A percentile compares a stretch with the other conserved stretches of the same genome.
phyloP scores from a whole-genome alignment of 2,329 filamentous ascomycete species.

The Aspergillus sp. region DNA sequence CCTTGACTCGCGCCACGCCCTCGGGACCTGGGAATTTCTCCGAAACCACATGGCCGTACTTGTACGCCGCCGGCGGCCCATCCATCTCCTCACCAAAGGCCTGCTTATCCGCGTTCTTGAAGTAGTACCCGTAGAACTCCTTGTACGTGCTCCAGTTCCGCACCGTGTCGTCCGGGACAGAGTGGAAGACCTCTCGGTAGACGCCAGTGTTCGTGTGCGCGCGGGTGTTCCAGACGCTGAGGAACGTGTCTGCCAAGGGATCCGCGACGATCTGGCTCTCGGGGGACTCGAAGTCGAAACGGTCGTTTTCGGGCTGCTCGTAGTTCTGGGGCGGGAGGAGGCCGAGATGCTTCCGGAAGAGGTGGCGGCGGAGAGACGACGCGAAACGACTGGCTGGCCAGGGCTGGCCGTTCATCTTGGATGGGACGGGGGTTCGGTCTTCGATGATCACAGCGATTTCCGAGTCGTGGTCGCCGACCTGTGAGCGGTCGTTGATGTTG shows the following conservation, averaged over 20 bases:
- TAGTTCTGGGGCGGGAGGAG: slow-evolving; percentile 72
- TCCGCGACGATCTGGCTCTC: slow-evolving; percentile 56
- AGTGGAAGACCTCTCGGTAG: slow-evolving; percentile 62
- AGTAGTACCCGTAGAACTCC: slow-evolving; percentile 63
- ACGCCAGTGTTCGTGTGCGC: slow-evolving; percentile 60
- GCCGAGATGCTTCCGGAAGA: slow-evolving; percentile 90
- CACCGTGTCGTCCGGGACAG: slow-evolving; percentile 60
- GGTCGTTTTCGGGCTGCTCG: slow-evolving; percentile 57
- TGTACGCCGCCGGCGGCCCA: slow-evolving; percentile 56
- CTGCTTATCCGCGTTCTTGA: slow-evolving; percentile 45
- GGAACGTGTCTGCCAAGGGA: slow-evolving; percentile 58
- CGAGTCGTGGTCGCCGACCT: slow-evolving; percentile 84
- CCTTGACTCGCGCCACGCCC: slow-evolving; percentile 72
- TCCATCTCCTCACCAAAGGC: slow-evolving; percentile 47
- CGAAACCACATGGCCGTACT: slow-evolving; percentile 84
- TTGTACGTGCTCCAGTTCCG: slow-evolving; percentile 63
- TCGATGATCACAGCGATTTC: slow-evolving; percentile 90
- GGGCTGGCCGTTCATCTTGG: slow-evolving; percentile 73
- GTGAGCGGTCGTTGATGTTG: slow-evolving; percentile 89
- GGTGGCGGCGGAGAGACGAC: slow-evolving; percentile 72
- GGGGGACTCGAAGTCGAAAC: slow-evolving; percentile 55
- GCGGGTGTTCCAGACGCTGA: slow-evolving; percentile 57
- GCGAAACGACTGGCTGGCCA: slow-evolving; percentile 81
- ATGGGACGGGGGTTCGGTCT: slow-evolving; percentile 70
- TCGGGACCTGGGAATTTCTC: slow-evolving; percentile 67